Percentiles rank a stretch among this genome's conserved stretches.
Conservation (phyloP, 176 grass and related monocot species). For the Pontederia paniculata region DNA sequence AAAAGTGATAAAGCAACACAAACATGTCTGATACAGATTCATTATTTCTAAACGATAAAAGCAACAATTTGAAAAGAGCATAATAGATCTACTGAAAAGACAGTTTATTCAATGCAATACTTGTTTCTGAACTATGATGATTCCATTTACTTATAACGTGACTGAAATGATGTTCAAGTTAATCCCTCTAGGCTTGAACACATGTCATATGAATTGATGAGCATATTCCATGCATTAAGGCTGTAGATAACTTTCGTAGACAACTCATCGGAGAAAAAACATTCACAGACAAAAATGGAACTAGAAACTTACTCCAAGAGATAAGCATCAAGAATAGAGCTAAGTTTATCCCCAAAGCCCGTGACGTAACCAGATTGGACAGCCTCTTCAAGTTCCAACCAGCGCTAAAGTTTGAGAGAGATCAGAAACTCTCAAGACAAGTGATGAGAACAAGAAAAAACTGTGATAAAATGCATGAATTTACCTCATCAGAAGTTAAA, state of each 20-base stretch:
- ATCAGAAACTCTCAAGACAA: background rate
- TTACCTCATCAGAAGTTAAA: constrained; percentile 65
- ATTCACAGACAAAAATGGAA: constrained; percentile 1
- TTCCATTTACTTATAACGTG: too few relatives aligned
- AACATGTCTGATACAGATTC: too few relatives aligned
- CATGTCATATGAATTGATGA: background rate
- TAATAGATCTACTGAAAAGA: too few relatives aligned
- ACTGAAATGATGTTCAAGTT: too few relatives aligned
- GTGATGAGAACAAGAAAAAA: constrained; percentile 2
- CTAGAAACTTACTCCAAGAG: constrained; percentile 51
- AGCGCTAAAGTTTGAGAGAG: constrained; percentile 26
- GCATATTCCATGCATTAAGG: background rate
- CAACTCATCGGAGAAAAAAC: too few relatives aligned
- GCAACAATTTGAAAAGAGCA: background rate
- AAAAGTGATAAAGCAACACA: too few relatives aligned
- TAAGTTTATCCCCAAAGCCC: constrained; percentile 57
- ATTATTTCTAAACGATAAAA: background rate
- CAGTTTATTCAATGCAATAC: too few relatives aligned
- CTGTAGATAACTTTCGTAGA: too few relatives aligned
- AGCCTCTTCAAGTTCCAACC: constrained; percentile 60
- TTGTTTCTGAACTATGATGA: too few relatives aligned
- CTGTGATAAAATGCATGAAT: constrained; percentile 21
- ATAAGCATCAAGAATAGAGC: constrained; percentile 56
- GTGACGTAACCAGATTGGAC: constrained; percentile 41
- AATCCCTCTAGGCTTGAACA: too few relatives aligned